Percentiles rank a stretch among this genome's conserved stretches.
Conservation (phyloP, 148 eudicot species). For the Selenicereus undatus region DNA sequence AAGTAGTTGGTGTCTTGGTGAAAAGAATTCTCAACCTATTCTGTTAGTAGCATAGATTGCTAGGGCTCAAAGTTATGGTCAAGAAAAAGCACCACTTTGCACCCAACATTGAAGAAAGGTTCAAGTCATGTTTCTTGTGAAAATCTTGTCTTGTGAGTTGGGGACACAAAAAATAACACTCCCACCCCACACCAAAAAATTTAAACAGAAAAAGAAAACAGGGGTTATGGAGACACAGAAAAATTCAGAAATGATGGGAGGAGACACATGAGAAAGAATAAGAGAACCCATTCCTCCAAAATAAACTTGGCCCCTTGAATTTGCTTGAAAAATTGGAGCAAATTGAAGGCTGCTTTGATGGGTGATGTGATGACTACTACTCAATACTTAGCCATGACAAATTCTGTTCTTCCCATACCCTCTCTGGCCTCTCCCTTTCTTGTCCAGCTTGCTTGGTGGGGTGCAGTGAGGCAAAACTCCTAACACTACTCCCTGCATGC, state of each 20-base stretch:
- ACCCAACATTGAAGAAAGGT: not conserved
- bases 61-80: too few relatives aligned
- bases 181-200: not conserved
- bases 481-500: not conserved
- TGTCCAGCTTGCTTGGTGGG: slow-evolving; percentile 16
- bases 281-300: slow-evolving; percentile 18
- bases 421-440: slow-evolving; percentile 7
- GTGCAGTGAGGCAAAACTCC: not conserved
- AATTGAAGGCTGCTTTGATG: not conserved
- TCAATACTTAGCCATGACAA: slow-evolving; percentile 8
- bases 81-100: too few relatives aligned
- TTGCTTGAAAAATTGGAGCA: not conserved
- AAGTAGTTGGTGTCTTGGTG: too few relatives aligned
- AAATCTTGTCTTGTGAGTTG: slow-evolving; percentile 18
- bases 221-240: slow-evolving; percentile 5
- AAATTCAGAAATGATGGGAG: slow-evolving; percentile 8
- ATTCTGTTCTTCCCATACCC: slow-evolving; percentile 23
- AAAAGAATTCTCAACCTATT: too few relatives aligned
- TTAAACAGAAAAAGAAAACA: not conserved
- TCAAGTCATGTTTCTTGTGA: not conserved
- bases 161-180: not conserved
- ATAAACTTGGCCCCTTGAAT: not conserved
- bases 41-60: too few relatives aligned
- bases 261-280: slow-evolving; percentile 24
- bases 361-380: not conserved